Evolutionary conservation across 78 protist species (phyloP).

Genomic region (Bigelowiella natans): DNA sequence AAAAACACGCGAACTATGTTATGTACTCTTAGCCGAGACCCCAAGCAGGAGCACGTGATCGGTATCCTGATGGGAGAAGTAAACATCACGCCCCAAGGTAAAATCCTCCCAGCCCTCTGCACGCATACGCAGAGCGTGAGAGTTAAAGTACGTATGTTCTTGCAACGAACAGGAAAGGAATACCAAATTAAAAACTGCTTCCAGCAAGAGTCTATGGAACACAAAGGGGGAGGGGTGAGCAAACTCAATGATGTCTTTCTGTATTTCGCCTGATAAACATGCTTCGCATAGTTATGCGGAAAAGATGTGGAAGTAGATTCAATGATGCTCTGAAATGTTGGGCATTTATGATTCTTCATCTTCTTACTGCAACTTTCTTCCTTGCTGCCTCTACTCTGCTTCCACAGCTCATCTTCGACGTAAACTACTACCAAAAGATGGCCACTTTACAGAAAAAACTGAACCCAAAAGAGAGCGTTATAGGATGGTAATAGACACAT

Average conservation of each 20-base stretch:
- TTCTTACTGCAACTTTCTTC: neutral
- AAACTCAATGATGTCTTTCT: neutral
- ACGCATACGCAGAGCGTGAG: too few species aligned
- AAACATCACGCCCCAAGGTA: neutral
- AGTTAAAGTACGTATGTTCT: too few species aligned
- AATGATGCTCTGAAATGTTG: neutral
- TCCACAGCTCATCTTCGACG: neutral
- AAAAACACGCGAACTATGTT: neutral
- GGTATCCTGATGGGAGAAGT: neutral
- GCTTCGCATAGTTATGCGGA: neutral
- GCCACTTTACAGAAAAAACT: neutral
- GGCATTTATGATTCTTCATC: neutral
- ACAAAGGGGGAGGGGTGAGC: neutral
- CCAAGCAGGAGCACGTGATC: neutral
- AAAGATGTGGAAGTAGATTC: neutral
- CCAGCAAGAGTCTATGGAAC: neutral
- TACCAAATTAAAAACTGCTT: neutral
- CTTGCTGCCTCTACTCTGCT: neutral
- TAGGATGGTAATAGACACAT: neutral
- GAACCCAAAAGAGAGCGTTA: neutral
- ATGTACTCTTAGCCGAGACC: neutral
- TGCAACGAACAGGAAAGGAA: too few species aligned
- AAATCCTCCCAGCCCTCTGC: too few species aligned
- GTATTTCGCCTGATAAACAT: neutral
- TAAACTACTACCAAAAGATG: neutral